Percentiles rank a stretch among this genome's conserved stretches.
phyloP scores from a whole-genome alignment of 2,329 filamentous ascomycete genomes.

The Trichoderma oligosporum region DNA sequence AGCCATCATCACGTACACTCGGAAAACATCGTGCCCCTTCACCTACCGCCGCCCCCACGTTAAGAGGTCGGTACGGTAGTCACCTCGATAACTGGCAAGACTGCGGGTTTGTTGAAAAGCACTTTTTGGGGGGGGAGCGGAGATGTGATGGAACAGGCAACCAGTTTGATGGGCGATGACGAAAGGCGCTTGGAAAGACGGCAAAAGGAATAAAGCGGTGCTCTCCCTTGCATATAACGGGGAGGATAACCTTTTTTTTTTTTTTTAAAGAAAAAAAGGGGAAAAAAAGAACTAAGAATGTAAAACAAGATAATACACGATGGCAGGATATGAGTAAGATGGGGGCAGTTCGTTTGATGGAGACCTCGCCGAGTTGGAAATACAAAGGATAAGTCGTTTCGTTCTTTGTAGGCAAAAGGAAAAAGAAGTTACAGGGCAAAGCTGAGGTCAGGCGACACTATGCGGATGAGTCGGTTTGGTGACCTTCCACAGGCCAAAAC shows the following conservation, averaged over 20 bases:
- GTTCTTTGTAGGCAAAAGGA: background rate
- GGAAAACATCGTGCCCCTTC: constrained; percentile 51
- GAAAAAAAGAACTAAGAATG: background rate
- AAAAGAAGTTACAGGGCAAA: background rate
- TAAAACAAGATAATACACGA: background rate
- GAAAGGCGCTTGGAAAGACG: constrained; percentile 10
- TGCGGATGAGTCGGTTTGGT: constrained; percentile 22
- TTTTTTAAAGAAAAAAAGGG: too few species aligned
- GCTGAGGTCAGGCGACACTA: constrained; percentile 19
- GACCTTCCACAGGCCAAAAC: constrained; percentile 18
- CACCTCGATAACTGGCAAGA: constrained; percentile 3
- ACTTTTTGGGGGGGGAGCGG: background rate
- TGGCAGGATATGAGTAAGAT: constrained; percentile 4
- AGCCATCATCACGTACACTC: constrained; percentile 65
- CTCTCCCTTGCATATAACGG: constrained; percentile 14
- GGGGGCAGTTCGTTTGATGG: constrained; percentile 4
- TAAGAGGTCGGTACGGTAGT: constrained; percentile 14
- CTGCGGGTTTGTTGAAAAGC: background rate
- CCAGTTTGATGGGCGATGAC: constrained; percentile 15
- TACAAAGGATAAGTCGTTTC: background rate
- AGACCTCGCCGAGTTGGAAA: background rate
- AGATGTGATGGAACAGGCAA: constrained; percentile 11
- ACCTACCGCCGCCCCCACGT: constrained; percentile 34
- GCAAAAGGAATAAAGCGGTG: constrained; percentile 5
- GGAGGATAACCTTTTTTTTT: background rate